These are phyloP conservation scores for thale cress (Arabidopsis thaliana) DNA, from an alignment of 345 rosid genomes.

Conservation along the genomic window TAIR10.1 NC_003076.8:14958501-14959000, in stretches of 20 bases:
- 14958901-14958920: conserved; percentile 8
- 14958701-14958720: too few species aligned
- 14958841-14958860: not conserved
- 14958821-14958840: too few species aligned
- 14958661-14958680: not conserved
- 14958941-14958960: conserved; percentile 40
- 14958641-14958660: not conserved
- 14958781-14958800: not conserved
- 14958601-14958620: not conserved
- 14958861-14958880: not conserved
- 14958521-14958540: too few species aligned
- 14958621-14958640: not conserved
- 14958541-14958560: too few species aligned
- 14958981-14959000: conserved; percentile 42
- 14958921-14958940: not conserved
- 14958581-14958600: not conserved
- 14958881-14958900: not conserved
- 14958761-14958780: not conserved
- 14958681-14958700: not conserved
- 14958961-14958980: conserved; percentile 49
- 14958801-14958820: not conserved
- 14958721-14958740: not conserved
- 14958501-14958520: too few species aligned
- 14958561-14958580: not conserved
- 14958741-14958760: not conserved